phyloP scores from a whole-genome alignment of 1,284 basidiomycete species.

The Amylostereum areolatum region DNA sequence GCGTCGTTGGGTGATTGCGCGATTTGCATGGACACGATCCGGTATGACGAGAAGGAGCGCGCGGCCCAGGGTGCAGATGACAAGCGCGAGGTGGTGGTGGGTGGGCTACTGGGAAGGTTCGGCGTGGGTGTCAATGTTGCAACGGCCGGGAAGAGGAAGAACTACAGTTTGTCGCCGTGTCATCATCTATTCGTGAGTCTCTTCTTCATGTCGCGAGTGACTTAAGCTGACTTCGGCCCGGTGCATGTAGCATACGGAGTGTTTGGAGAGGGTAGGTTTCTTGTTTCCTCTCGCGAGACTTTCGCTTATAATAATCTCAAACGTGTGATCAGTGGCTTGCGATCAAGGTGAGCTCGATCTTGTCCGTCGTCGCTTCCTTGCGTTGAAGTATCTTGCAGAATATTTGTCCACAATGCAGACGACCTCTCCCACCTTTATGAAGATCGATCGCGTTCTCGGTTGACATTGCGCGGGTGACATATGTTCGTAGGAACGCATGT shows the following conservation, averaged over 20 bases:
- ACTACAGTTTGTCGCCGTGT: conserved; percentile 84
- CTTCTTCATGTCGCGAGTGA: background rate
- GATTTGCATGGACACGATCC: conserved; percentile 87
- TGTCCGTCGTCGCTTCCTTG: too few species aligned
- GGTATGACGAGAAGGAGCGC: conserved; percentile 36
- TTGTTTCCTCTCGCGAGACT: too few species aligned
- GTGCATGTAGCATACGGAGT: conserved; percentile 66
- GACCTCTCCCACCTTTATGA: conserved; percentile 77
- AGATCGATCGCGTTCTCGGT: too few species aligned
- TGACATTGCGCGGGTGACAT: too few species aligned
- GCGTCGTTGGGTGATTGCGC: conserved; percentile 78
- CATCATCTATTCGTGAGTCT: conserved; percentile 79
- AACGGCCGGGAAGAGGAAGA: conserved; percentile 37
- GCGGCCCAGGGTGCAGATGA: conserved; percentile 21
- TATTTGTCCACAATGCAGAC: conserved; percentile 84
- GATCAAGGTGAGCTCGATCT: too few species aligned
- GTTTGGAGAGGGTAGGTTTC: too few species aligned
- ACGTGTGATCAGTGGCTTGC: conserved; percentile 93
- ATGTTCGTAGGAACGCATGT: too few species aligned
- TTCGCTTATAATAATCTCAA: too few species aligned
- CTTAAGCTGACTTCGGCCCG: background rate
- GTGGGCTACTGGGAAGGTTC: conserved; percentile 23
- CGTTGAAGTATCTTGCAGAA: too few species aligned
- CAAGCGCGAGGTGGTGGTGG: conserved; percentile 29
- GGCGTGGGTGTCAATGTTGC: too few species aligned